A percentile compares a stretch with the other conserved stretches of the same genome.
phyloP scores from a whole-genome alignment of 306 rosid genomes.

The Lathyrus sativus region DNA sequence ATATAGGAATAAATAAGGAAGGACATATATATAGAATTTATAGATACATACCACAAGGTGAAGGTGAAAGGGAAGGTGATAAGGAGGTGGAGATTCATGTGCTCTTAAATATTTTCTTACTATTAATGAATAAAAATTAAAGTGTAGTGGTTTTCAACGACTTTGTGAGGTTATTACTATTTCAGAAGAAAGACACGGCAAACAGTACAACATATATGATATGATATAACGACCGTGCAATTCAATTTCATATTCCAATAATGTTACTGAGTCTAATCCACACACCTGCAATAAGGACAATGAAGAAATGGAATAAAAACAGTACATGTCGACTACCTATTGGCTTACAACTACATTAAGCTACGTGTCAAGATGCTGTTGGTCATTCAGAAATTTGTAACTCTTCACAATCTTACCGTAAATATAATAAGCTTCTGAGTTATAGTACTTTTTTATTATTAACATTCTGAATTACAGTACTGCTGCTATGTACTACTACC shows the following conservation, averaged over 20 bases:
- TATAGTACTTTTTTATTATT: background rate
- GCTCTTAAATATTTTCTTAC: background rate
- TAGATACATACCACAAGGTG: background rate
- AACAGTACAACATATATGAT: conserved; percentile 7
- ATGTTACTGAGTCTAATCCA: background rate
- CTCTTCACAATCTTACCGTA: background rate
- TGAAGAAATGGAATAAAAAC: background rate
- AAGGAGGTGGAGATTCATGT: background rate
- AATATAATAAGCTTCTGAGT: background rate
- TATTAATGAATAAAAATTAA: background rate
- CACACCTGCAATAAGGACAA: background rate
- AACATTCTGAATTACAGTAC: background rate
- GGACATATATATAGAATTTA: background rate
- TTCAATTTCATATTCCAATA: background rate
- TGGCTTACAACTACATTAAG: background rate
- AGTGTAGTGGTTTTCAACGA: background rate
- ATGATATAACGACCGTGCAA: background rate
- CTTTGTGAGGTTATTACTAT: conserved; percentile 19
- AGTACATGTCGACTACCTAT: background rate
- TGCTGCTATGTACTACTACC: background rate
- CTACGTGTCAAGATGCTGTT: background rate
- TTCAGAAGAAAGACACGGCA: background rate
- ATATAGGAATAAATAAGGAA: no score
- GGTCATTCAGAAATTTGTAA: background rate
- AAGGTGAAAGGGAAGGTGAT: background rate